These are phyloP conservation scores for Trypanosoma conorhini DNA, from an alignment of 208 protist genomes.

Conservation along the genomic window DNA sequence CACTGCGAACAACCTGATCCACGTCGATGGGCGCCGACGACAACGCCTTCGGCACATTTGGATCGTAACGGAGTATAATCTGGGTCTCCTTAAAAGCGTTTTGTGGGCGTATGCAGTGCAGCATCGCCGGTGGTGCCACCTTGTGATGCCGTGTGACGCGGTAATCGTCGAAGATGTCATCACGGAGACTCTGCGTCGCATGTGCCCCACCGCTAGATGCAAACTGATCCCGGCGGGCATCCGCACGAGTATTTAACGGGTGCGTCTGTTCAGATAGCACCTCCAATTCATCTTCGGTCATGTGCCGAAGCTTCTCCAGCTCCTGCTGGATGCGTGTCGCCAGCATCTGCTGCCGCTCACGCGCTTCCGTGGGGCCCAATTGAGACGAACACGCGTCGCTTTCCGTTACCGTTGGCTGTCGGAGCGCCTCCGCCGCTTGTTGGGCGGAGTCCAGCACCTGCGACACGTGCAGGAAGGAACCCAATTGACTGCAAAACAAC, in stretches of 20 bases:
- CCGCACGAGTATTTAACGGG: slow-evolving; percentile 65
- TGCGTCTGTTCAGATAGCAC: slow-evolving; percentile 51
- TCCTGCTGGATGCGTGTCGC: slow-evolving; percentile 29
- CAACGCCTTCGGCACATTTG: slow-evolving; percentile 48
- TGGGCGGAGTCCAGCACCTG: slow-evolving; percentile 26
- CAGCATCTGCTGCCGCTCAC: slow-evolving; percentile 6
- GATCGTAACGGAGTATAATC: slow-evolving; percentile 83
- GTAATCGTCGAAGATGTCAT: slow-evolving; percentile 65
- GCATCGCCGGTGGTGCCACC: slow-evolving; percentile 61
- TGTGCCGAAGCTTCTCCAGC: slow-evolving; percentile 30
- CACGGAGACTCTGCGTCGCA: slow-evolving; percentile 60
- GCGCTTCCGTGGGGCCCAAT: neutral
- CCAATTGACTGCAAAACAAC: slow-evolving; percentile 69
- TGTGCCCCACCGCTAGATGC: slow-evolving; percentile 79
- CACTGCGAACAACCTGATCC: slow-evolving; percentile 74
- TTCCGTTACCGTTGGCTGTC: neutral
- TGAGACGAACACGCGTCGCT: neutral
- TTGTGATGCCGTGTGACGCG: slow-evolving; percentile 41
- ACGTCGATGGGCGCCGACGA: slow-evolving; percentile 71
- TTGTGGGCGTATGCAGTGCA: slow-evolving; percentile 55
- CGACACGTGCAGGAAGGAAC: slow-evolving; percentile 29
- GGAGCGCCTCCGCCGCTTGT: slow-evolving; percentile 2
- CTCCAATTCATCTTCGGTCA: slow-evolving; percentile 53
- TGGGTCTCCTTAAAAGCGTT: slow-evolving; percentile 89
- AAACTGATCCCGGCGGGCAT: slow-evolving; percentile 69